These are phyloP conservation scores for Cymbopogon citratus DNA, from an alignment of 176 grass and related monocot genomes.

Conservation along the genomic window DNA sequence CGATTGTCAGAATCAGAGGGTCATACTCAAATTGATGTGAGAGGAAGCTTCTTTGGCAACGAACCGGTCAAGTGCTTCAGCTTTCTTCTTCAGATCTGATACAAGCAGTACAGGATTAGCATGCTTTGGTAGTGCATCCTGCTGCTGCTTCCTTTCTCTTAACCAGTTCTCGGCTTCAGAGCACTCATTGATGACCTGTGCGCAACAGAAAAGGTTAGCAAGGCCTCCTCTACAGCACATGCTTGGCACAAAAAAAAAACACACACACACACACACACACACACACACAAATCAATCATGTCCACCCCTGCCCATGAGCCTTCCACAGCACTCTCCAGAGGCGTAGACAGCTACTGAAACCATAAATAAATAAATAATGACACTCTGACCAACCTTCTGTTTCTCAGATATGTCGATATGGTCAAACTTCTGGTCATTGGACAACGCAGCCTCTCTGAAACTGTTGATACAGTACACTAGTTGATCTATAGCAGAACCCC, in stretches of 20 bases:
- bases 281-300: too few species aligned
- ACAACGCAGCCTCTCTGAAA: constrained; percentile 78
- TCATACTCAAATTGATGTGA: background rate
- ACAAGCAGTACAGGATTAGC: constrained; percentile 44
- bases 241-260: too few species aligned
- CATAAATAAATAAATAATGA: too few species aligned
- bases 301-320: background rate
- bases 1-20: background rate
- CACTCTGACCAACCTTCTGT: constrained; percentile 62
- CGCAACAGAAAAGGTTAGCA: background rate
- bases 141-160: constrained; percentile 46
- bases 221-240: background rate
- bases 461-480: constrained; percentile 74
- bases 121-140: constrained; percentile 63
- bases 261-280: too few species aligned
- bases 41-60: background rate
- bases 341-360: too few species aligned
- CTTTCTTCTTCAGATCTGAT: constrained; percentile 62
- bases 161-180: constrained; percentile 54
- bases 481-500: constrained; percentile 60
- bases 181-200: constrained; percentile 72
- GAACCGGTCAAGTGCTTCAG: constrained; percentile 68
- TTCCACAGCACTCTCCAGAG: background rate
- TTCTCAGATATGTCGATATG: constrained; percentile 85
- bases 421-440: constrained; percentile 77